Conservation (phyloP, 2,329 filamentous ascomycete species). For the Furcasterigmium sp. region DNA sequence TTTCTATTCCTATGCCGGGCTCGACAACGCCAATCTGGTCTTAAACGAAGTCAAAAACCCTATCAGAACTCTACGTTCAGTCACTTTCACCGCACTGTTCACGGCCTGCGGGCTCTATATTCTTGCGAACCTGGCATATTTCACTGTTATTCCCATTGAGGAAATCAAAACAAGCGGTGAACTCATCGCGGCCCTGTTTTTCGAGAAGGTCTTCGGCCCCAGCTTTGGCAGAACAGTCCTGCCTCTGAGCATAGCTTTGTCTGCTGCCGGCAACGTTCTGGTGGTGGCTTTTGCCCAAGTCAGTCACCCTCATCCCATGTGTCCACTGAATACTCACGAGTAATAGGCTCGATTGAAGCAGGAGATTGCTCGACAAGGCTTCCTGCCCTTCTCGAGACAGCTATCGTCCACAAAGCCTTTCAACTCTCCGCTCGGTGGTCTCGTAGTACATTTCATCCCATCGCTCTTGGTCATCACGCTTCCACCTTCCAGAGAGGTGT, state of each 20-base stretch:
- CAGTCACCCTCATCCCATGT: slow-evolving; percentile 17
- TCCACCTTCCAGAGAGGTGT: slow-evolving; percentile 60
- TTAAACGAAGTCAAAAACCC: slow-evolving; percentile 68
- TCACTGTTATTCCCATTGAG: slow-evolving; percentile 60
- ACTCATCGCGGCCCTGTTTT: slow-evolving; percentile 63
- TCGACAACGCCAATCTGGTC: slow-evolving; percentile 65
- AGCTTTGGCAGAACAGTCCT: slow-evolving; percentile 52
- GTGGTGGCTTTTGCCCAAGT: slow-evolving; percentile 65
- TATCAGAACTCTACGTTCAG: slow-evolving; percentile 57
- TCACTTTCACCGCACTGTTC: slow-evolving; percentile 52
- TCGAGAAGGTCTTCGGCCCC: slow-evolving; percentile 57
- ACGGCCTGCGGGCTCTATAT: slow-evolving; percentile 61
- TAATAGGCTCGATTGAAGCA: slow-evolving; percentile 61
- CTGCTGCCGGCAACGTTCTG: slow-evolving; percentile 67
- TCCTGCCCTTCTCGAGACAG: slow-evolving; percentile 57
- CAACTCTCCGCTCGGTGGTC: slow-evolving; percentile 59
- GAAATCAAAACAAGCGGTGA: slow-evolving; percentile 64
- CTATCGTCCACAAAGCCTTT: slow-evolving; percentile 64
- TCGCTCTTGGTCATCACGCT: slow-evolving; percentile 61
- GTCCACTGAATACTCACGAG: slow-evolving; percentile 8
- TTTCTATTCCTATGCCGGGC: slow-evolving; percentile 63
- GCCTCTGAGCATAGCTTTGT: slow-evolving; percentile 60
- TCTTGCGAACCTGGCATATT: slow-evolving; percentile 59
- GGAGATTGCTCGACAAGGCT: slow-evolving; percentile 66
- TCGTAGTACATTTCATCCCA: slow-evolving; percentile 64